Evolutionary conservation across 495 filamentous ascomycete species (phyloP), one percentile per base, ranked within the genome.

Genomic region (Penicillium tannophilum): DNA sequence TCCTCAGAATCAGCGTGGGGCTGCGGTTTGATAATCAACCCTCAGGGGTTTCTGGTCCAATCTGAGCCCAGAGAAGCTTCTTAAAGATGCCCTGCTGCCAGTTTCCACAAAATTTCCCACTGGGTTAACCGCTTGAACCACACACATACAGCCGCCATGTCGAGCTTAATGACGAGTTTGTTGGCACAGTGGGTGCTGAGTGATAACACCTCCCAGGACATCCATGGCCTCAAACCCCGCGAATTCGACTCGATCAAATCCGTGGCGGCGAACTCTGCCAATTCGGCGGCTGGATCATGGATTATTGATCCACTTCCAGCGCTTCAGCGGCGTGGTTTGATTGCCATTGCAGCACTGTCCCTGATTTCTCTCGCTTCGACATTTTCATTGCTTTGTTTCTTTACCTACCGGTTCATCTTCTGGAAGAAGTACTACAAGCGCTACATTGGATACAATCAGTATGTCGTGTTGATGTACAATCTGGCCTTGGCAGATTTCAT

Each of bases 401-500:
- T 85, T 51, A 81, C 76, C 7, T 81, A 75, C 63, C 79, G 79
- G 52, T 66, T 86, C 39, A 67, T 84, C 28, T 70, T 72, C 47
- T 85, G 83, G 83, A 73, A 67, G 16, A 65, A 58, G 39, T 71
- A 74, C 55, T 76, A 75, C 50, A 58, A 61, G 24, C 64, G 67
- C 0, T 69, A 68, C 49, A 66, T 68, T 14, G 62, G 69, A 26
- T 79, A 79, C 70, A 89, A 89, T 63, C 87, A 91, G 68, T 88
- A 85, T 64, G 76, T 90, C 9, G 63, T 90, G 39, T 77, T 91
- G n/a, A 82, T 90, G 54, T 84, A 83, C 67, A 89, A 89, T 65
- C 79, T 90, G n/a, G 71, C 89, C 2, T 59, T 89, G 31, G 87
- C 88, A 56, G 87, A 90, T 61, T 73, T 89, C 31, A 84, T 88